Evolutionary conservation across 1,284 basidiomycete genomes (phyloP).

Genomic region (Tremellales sp.): DNA sequence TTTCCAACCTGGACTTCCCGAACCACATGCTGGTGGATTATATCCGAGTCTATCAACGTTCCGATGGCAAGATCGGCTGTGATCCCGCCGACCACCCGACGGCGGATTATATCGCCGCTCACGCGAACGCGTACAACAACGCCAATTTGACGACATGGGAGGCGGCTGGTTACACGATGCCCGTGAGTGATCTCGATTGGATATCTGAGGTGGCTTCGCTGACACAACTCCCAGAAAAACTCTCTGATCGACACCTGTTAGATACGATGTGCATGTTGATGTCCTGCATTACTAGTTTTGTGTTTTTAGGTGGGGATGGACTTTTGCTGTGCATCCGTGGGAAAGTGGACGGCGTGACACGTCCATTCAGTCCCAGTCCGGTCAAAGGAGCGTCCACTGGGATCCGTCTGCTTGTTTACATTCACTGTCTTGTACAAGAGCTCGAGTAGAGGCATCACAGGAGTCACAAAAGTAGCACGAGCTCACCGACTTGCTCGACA

Average conservation of each 20-base stretch:
- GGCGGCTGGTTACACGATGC: slow-evolving; percentile 29
- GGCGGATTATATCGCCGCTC: slow-evolving; percentile 40
- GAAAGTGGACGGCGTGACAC: no score
- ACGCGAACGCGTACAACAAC: slow-evolving; percentile 37
- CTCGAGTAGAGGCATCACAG: no score
- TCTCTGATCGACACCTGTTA: slow-evolving; percentile 10
- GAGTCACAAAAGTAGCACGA: no score
- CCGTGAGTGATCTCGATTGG: slow-evolving; percentile 27
- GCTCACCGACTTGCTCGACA: no score
- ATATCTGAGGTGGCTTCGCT: not conserved
- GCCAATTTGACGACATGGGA: slow-evolving; percentile 41
- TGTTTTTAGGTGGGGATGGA: no score
- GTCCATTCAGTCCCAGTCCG: no score
- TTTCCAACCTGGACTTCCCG: slow-evolving; percentile 65
- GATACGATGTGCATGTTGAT: no score
- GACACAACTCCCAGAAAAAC: slow-evolving; percentile 16
- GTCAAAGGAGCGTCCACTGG: no score
- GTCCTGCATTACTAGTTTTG: no score
- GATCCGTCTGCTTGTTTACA: no score
- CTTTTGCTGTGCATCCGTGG: no score
- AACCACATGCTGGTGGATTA: slow-evolving; percentile 72
- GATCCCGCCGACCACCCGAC: slow-evolving; percentile 77
- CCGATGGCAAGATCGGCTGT: slow-evolving; percentile 71
- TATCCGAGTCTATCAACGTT: slow-evolving; percentile 71
- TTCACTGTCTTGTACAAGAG: no score